Evolutionary conservation across 2,329 filamentous ascomycete species (phyloP).

Genomic region (Colletotrichum sp.): DNA sequence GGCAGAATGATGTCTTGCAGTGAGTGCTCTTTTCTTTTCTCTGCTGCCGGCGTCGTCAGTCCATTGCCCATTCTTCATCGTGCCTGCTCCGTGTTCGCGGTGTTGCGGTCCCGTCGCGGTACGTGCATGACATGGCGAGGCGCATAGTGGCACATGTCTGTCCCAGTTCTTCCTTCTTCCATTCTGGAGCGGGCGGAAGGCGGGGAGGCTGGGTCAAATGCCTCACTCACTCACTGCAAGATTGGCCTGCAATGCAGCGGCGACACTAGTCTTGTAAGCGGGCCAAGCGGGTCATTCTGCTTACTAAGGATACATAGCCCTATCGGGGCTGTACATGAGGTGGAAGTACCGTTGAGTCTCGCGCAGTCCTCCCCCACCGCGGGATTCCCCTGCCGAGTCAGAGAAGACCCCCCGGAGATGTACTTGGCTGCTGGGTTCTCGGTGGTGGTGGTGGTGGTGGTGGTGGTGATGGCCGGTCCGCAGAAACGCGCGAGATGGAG

Average conservation of each 20-base stretch:
- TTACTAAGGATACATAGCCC: background rate
- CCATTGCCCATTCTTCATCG: background rate
- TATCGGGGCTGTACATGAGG: background rate
- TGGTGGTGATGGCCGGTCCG: background rate
- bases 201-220: background rate
- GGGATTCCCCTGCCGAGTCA: background rate
- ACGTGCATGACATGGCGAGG: constrained; percentile 1
- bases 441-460: background rate
- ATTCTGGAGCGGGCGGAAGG: background rate
- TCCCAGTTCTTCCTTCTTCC: background rate
- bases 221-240: background rate
- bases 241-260: background rate
- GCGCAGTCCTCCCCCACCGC: background rate
- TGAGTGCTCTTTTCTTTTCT: background rate
- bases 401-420: background rate
- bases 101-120: background rate
- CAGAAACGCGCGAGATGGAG: background rate
- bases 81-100: background rate
- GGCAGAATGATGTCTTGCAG: background rate
- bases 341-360: background rate
- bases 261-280: background rate
- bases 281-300: background rate
- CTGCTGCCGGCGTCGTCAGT: background rate
- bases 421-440: background rate
- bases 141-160: background rate